These are phyloP conservation scores for Trametes gibbosa DNA, from an alignment of 768 basidiomycete genomes.

Conservation along the genomic window DNA sequence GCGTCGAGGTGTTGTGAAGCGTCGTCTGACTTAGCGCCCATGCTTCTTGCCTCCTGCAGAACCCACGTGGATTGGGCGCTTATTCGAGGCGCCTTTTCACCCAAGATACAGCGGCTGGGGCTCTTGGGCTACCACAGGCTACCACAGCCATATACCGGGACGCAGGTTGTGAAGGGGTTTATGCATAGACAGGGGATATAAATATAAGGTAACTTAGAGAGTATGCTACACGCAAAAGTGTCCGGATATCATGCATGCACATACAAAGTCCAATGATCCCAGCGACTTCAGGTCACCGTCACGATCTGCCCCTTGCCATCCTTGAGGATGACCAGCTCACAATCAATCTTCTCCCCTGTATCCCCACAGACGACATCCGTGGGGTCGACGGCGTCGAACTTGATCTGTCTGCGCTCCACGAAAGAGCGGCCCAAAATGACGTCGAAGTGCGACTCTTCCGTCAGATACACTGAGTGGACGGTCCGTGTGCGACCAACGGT, in stretches of 20 bases:
- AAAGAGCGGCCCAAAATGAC: slow-evolving; percentile 90
- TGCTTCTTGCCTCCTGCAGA: background rate
- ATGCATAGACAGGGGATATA: background rate
- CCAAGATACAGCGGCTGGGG: background rate
- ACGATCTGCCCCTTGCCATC: slow-evolving; percentile 91
- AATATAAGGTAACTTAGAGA: background rate
- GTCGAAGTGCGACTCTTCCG: slow-evolving; percentile 95
- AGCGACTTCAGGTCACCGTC: slow-evolving; percentile 65
- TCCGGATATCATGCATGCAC: background rate
- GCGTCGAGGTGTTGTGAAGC: slow-evolving; percentile 12
- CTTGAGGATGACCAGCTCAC: slow-evolving; percentile 88
- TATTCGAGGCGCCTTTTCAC: background rate
- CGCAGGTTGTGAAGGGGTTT: no score
- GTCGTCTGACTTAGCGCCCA: slow-evolving; percentile 2
- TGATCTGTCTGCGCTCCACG: slow-evolving; percentile 74
- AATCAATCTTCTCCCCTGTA: slow-evolving; percentile 87
- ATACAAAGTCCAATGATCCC: background rate
- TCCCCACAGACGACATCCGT: slow-evolving; percentile 92
- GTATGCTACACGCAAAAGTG: background rate
- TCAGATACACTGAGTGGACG: slow-evolving; percentile 69
- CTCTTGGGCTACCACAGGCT: background rate
- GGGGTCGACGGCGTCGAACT: slow-evolving; percentile 76
- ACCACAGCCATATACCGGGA: no score
- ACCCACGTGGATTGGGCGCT: slow-evolving; percentile 6
- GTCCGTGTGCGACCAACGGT: slow-evolving; percentile 49